Base-by-base conservation (phyloP, 2,329 filamentous ascomycete species). In the Thyridium curvatum region DNA sequence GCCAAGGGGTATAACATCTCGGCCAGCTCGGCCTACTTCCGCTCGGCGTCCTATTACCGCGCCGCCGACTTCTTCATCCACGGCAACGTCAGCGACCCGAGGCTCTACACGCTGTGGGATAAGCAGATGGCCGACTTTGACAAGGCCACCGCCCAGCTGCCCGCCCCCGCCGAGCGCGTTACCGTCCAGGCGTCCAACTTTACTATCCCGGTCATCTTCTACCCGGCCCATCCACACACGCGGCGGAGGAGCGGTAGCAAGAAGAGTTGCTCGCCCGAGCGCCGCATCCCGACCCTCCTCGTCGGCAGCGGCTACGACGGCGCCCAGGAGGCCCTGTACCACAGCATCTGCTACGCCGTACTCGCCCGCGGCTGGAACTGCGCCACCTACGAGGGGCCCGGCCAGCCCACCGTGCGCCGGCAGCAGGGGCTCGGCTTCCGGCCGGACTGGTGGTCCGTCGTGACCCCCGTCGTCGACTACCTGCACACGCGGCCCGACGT, bases 381-480 rank as follows among this genome's bases (percentile, higher is more conserved):
- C 29, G 54, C 70, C 13, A 62, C 60, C 0, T 72, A 66, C 44
- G 68, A 72, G 34, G 69, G 68, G 0, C 69, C 68, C 0, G 68
- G 68, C 0, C 68, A 72, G 44, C 54, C 57, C 2, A 61, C 54
- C 1, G 60, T 66, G 2, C 58, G 62, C 8, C 60, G 68, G 1
- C 41, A 60, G 1, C 62, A 72, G 31, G 48, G 55, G 4, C 32
- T 69, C 2, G 65, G 62, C 5, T 71, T 71, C 45, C 66, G 65
- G 12, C 56, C 54, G 0, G 52, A 69, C 16, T 71, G 66, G 66
- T 60, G 64, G 44, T 50, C 42, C 4, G 65, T 63, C 0, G 51
- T 64, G 3, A 58, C 53, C 0, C 65, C 65, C 0, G 50, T 69
- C 1, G 50, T 70, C 1, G 64, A 70, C 49, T 62, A 62, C 16